A percentile compares a stretch with the other conserved stretches of the same genome.
Conservation (phyloP, 2,329 filamentous ascomycete genomes). For the Aspergillus persii region DNA sequence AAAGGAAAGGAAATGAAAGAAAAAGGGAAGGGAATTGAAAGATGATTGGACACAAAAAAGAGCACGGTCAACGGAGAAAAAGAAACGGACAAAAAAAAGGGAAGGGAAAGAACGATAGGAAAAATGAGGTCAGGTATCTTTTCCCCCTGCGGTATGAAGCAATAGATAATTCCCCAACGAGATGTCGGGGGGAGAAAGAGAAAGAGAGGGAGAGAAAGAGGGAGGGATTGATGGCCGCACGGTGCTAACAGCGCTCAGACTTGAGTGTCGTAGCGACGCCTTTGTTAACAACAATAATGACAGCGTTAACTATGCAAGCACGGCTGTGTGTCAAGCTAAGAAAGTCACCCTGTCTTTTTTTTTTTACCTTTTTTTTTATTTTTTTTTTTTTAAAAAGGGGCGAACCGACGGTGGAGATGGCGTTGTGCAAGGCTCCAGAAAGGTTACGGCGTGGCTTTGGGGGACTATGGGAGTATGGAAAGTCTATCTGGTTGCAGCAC, state of each 20-base stretch:
- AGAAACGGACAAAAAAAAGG: not conserved
- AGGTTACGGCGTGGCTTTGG: constrained; percentile 17
- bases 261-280: constrained; percentile 20
- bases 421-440: constrained; percentile 19
- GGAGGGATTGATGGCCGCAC: constrained; percentile 14
- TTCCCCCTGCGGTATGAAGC: not conserved
- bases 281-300: constrained; percentile 16
- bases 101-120: not conserved
- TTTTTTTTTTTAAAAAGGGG: constrained; percentile 11
- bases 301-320: constrained; percentile 25
- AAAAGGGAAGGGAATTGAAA: not conserved
- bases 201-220: constrained; percentile 5
- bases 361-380: not conserved
- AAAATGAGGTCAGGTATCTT: not conserved
- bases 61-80: not conserved
- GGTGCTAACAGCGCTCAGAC: constrained; percentile 20
- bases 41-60: not conserved
- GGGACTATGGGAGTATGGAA: constrained; percentile 14
- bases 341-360: constrained; percentile 17
- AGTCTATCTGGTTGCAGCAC: constrained; percentile 15
- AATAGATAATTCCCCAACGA: constrained; percentile 4
- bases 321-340: constrained; percentile 29
- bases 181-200: constrained; percentile 2
- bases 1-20: constrained; percentile 4
- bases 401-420: constrained; percentile 21